Evolutionary conservation across 2,329 filamentous ascomycete species (phyloP), one percentile per base, ranked within the genome.

Genomic region (Ascochyta fabae): DNA sequence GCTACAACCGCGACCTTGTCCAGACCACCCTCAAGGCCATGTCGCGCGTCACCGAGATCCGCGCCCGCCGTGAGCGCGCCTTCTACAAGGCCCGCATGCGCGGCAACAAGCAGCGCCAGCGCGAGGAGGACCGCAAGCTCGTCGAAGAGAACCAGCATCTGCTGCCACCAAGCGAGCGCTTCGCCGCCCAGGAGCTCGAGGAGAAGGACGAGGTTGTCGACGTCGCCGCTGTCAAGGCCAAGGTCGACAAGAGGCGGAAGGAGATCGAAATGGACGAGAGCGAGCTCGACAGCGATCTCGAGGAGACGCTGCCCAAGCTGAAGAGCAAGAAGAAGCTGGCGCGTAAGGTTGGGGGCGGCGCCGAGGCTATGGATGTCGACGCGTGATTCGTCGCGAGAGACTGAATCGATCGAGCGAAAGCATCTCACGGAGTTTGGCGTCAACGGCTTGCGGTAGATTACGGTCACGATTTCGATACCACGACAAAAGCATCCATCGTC

Each of bases 51-150:
- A 83, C 86, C 69, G 93, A 97, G 82, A 94, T 98, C 78, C 84
- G 92, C 50, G 78, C 86, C 55, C 86, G 88, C 74, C 86, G 95
- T 73, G 94, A 98, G 84, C 86, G 92, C 67, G 89, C 89, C 64
- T 96, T 97, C 81, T 97, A 96, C 83, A 93, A 91, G 86, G 88
- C 89, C 74, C 88, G 95, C 75, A 92, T 98, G 90, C 88, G 88
- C 48, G 93, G 93, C 76, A 96, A 96, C 81, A 88, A 90, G 79
- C 90, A 90, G 77, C 85, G 88, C 73, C 88, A 95, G 81, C 83
- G 91, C 62, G 89, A 88, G 69, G 82, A 84, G 61, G 91, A 96
- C 73, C 83, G 91, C 76, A 95, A 94, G 82, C 84, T 98, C 64
- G 93, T 99, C 47, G 88, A 88, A 66, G 87, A 95, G 81, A 94